phyloP scores from a whole-genome alignment of 139 green algal species.

The Coelastrella sp. region DNA sequence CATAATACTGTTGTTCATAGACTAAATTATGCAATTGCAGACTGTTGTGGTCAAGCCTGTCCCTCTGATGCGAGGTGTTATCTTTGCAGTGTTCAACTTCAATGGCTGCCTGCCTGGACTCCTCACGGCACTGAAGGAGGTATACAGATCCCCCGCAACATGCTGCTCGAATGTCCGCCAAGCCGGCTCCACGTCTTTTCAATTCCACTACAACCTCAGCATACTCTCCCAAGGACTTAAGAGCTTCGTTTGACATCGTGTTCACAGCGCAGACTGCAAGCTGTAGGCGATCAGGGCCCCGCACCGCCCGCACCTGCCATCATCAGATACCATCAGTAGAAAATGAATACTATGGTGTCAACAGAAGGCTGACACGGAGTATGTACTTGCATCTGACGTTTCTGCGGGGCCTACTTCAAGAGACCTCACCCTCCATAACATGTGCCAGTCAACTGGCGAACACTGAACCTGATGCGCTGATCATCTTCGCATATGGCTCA shows the following conservation, averaged over 20 bases:
- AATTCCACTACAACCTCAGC: background rate
- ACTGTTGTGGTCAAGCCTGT: slow-evolving; percentile 21
- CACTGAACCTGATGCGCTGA: too few relatives aligned
- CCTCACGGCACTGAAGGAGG: slow-evolving; percentile 22
- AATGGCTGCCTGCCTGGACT: slow-evolving; percentile 5
- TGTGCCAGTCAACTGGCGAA: too few relatives aligned
- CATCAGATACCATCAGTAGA: too few relatives aligned
- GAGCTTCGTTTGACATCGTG: background rate
- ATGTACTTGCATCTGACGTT: too few relatives aligned
- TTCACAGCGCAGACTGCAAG: background rate
- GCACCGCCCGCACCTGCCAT: background rate
- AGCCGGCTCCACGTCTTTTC: background rate
- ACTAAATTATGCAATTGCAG: slow-evolving; percentile 43
- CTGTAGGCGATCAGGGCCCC: background rate
- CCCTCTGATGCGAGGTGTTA: background rate
- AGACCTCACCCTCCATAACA: too few relatives aligned
- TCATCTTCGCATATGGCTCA: too few relatives aligned
- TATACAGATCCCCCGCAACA: slow-evolving; percentile 18
- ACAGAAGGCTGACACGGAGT: too few relatives aligned
- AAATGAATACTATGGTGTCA: too few relatives aligned
- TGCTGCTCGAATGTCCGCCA: background rate
- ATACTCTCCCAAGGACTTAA: slow-evolving; percentile 1
- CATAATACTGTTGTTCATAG: slow-evolving; percentile 49
- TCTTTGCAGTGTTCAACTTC: background rate
- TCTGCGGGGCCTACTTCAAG: too few relatives aligned